A percentile compares a stretch with the other conserved stretches of the same genome.
Evolutionary conservation across 306 rosid species (phyloP).

Genomic region (Sicyos baderoa): DNA sequence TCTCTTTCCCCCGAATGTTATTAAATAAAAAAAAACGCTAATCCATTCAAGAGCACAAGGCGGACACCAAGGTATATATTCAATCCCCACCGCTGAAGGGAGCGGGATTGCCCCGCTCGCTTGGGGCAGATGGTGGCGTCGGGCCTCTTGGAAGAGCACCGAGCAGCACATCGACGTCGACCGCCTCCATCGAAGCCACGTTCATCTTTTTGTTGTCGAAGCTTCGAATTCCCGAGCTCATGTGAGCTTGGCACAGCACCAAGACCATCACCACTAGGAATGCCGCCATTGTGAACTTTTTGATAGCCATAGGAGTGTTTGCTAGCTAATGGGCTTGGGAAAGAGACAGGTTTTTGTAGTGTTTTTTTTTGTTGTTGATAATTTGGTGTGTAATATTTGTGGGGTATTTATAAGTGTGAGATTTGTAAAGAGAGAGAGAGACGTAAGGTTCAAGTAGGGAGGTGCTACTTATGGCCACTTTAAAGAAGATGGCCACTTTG

Average conservation of each 20-base stretch:
- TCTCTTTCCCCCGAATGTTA: no score
- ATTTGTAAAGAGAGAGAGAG: conserved; percentile 6
- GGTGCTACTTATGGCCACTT: conserved; percentile 9
- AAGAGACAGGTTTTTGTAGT: not conserved
- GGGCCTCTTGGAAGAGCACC: conserved; percentile 8
- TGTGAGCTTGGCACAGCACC: not conserved
- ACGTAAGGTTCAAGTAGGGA: conserved; percentile 17
- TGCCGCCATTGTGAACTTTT: not conserved
- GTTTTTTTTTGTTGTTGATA: not conserved
- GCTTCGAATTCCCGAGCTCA: not conserved
- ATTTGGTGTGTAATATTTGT: not conserved
- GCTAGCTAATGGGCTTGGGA: not conserved
- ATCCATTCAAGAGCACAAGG: not conserved
- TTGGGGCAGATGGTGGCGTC: not conserved
- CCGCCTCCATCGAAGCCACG: not conserved
- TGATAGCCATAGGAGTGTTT: not conserved
- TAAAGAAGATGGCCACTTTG: conserved; percentile 5
- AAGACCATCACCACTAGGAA: not conserved
- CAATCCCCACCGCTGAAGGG: not conserved
- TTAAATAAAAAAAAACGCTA: no score
- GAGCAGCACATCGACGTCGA: not conserved
- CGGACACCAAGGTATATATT: not conserved
- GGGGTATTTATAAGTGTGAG: conserved; percentile 7
- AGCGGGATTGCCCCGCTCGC: not conserved
- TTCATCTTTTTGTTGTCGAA: not conserved